These are phyloP conservation scores for Pelargonium nanum DNA, from an alignment of 345 rosid species.

Conservation along the genomic window DNA sequence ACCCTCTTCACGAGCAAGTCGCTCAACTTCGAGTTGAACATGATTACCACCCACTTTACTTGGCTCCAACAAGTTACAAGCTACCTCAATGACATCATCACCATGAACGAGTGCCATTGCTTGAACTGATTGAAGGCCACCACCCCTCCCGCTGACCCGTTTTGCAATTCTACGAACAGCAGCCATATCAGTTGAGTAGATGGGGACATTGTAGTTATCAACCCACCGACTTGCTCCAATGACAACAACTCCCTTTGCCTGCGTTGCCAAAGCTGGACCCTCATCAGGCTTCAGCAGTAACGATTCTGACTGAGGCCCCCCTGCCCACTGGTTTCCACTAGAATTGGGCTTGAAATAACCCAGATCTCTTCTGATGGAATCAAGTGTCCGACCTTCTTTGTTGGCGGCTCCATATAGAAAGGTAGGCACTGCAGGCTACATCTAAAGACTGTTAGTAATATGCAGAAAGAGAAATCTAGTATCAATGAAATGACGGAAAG, in stretches of 20 bases:
- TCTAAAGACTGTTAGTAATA: no score
- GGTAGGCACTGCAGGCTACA: constrained; percentile 54
- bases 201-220: constrained; percentile 75
- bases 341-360: constrained; percentile 80
- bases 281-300: constrained; percentile 53
- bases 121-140: constrained; percentile 77
- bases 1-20: constrained; percentile 49
- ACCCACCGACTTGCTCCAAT: constrained; percentile 79
- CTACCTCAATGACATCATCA: constrained; percentile 61
- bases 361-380: constrained; percentile 69
- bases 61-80: constrained; percentile 83
- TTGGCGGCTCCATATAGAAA: constrained; percentile 72
- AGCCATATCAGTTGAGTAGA: constrained; percentile 40
- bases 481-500: background rate
- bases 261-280: constrained; percentile 47
- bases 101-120: constrained; percentile 81
- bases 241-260: constrained; percentile 50
- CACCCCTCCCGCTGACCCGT: constrained; percentile 64
- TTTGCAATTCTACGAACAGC: constrained; percentile 56
- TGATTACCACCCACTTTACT: constrained; percentile 51
- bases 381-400: constrained; percentile 51
- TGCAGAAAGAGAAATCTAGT: no score
- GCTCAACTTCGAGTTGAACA: constrained; percentile 68
- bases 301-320: constrained; percentile 39
- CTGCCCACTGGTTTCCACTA: constrained; percentile 57